Evolutionary conservation across 2,329 filamentous ascomycete species (phyloP).

Genomic region (Colletotrichum noveboracense): DNA sequence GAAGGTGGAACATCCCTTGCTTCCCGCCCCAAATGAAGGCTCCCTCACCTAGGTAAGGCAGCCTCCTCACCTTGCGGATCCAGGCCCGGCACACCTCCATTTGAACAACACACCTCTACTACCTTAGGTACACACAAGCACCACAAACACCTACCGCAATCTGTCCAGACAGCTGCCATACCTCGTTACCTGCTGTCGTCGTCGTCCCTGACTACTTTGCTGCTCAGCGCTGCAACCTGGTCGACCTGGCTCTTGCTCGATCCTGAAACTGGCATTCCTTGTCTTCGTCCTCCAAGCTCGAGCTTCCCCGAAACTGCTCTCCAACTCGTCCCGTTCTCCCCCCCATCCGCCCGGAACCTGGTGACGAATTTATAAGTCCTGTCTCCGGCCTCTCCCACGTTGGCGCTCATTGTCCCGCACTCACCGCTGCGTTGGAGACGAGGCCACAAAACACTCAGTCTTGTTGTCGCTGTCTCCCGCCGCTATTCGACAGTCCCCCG

Average conservation of each 20-base stretch:
- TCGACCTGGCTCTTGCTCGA: neutral
- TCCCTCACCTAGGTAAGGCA: neutral
- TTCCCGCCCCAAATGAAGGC: neutral
- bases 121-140: neutral
- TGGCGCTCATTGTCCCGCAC: neutral
- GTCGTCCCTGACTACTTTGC: neutral
- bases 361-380: neutral
- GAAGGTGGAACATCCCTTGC: neutral
- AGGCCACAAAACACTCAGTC: neutral
- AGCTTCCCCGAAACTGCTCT: constrained; percentile 11
- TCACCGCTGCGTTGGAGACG: neutral
- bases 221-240: constrained; percentile 2
- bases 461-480: neutral
- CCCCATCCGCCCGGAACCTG: neutral
- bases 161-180: neutral
- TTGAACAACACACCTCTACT: neutral
- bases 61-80: neutral
- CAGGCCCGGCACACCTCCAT: neutral
- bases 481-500: neutral
- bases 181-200: neutral
- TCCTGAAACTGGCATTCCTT: constrained; percentile 16
- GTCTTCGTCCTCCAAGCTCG: neutral
- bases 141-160: neutral
- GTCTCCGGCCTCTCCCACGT: neutral
- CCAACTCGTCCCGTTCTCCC: neutral